Base-by-base conservation (phyloP, 257 asterid species). In the Avicennia marina region DNA sequence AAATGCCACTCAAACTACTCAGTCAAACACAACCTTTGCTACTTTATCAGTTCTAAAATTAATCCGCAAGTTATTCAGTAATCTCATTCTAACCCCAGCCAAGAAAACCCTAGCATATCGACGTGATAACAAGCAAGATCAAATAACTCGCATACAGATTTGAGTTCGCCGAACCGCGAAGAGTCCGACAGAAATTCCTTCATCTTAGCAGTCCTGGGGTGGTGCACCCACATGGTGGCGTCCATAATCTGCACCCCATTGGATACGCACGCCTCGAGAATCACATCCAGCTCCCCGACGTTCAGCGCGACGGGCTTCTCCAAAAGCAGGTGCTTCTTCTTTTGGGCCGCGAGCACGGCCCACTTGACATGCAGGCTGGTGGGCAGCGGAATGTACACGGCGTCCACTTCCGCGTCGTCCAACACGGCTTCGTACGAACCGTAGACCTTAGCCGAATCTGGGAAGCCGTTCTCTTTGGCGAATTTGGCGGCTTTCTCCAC, bases 181-280 rank as follows among this genome's bases (percentile, higher is more conserved):
- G 75, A 32, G 64, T 80, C 79, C 6, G 60, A 39, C 16, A 87
- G 72, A 58, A 81, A 84, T 34, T 84, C 87, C 63, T 4, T 71
- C 89, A 81, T 84, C 69, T 82, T 76, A 8, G 78, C 78, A 3
- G 89, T 78, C 64, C 94, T 73, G 3, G 96, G 94, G 42, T 87
- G 63, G 70, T 87, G 96, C 87, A 87, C 76, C 86, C 85, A 87
- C 96, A 87, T 84, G 62, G 96, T 87, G 18, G 66, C 78, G 65
- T 87, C 96, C 85, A 87, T 87, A 58, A 77, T 67, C 76, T 84
- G 96, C 68, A 87, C 86, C 39, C 85, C 89, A 63, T 67, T 78
- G 58, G 89, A 65, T 64, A 79, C 91, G 22, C 86, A 79, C 13
- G 89, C 96, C 39, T 64, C 86, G 1, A 84, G 60, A 21, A 87